A percentile compares a stretch with the other conserved stretches of the same genome.
phyloP scores from a whole-genome alignment of 345 rosid species.

The Dovyalis caffra region DNA sequence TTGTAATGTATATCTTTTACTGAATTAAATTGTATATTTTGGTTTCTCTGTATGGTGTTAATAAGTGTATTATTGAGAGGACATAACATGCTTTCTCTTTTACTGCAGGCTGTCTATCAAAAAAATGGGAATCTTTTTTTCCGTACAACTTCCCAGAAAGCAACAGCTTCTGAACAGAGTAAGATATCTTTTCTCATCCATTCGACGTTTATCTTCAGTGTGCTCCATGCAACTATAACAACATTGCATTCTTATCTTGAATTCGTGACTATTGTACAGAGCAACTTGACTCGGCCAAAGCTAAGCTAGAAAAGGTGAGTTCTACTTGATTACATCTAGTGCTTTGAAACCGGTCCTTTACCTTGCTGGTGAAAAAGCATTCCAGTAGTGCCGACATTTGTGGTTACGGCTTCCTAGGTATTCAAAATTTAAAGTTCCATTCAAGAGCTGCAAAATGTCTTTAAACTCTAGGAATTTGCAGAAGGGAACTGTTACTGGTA shows the following conservation, averaged over 20 bases:
- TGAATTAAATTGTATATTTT: too few relatives aligned
- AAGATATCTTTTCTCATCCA: constrained; percentile 8
- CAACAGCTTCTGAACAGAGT: constrained; percentile 48
- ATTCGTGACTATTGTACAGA: constrained; percentile 34
- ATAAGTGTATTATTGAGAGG: not conserved
- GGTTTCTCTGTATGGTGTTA: too few relatives aligned
- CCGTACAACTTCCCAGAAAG: constrained; percentile 41
- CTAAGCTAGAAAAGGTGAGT: constrained; percentile 42
- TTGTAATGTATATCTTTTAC: too few relatives aligned
- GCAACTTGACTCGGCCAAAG: constrained; percentile 40
- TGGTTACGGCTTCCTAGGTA: not conserved
- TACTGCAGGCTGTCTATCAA: constrained; percentile 47
- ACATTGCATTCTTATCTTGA: not conserved
- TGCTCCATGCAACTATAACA: not conserved
- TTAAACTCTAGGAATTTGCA: not conserved
- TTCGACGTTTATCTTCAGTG: not conserved
- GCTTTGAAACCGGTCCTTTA: not conserved
- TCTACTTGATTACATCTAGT: constrained; percentile 1
- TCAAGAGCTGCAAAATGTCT: not conserved
- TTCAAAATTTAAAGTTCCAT: not conserved
- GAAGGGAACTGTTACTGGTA: not conserved
- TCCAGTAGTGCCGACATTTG: not conserved
- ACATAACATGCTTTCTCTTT: constrained; percentile 3
- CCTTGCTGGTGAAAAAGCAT: not conserved
- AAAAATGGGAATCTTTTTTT: constrained; percentile 48